A percentile compares a stretch with the other conserved stretches of the same genome.
These are phyloP conservation scores for Colletotrichum tropicale DNA, from an alignment of 2,329 filamentous ascomycete genomes.

Conservation along the genomic window DNA sequence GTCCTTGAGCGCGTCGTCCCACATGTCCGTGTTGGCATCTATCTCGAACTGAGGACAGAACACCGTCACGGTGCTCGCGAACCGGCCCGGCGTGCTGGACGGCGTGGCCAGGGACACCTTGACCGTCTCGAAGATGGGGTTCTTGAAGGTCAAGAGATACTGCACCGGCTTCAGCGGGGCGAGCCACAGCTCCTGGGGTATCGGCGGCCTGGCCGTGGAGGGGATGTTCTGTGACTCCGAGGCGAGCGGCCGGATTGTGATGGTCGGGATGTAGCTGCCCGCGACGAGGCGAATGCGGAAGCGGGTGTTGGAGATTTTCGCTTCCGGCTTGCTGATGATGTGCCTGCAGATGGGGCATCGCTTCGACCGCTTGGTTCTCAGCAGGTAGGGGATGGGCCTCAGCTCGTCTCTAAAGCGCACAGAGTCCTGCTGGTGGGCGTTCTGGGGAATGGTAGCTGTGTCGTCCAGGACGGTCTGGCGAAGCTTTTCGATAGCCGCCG, in stretches of 20 bases:
- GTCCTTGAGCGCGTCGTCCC: conserved; percentile 83
- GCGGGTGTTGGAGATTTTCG: conserved; percentile 84
- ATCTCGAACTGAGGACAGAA: conserved; percentile 94
- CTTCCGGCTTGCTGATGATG: conserved; percentile 93
- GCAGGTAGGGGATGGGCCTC: conserved; percentile 79
- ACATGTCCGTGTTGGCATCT: conserved; percentile 86
- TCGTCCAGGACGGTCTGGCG: conserved; percentile 65
- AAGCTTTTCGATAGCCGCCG: conserved; percentile 63
- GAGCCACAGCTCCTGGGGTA: conserved; percentile 45
- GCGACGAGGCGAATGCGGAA: conserved; percentile 94
- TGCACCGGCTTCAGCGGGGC: conserved; percentile 70
- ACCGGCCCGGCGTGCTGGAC: conserved; percentile 75
- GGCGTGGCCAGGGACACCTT: conserved; percentile 88
- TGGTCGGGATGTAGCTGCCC: conserved; percentile 83
- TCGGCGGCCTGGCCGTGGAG: conserved; percentile 26
- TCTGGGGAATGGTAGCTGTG: conserved; percentile 57
- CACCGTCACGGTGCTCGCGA: conserved; percentile 83
- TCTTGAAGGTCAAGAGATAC: conserved; percentile 88
- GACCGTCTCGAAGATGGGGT: conserved; percentile 91
- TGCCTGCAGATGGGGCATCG: conserved; percentile 92
- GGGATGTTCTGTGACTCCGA: conserved; percentile 30
- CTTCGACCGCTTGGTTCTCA: conserved; percentile 92
- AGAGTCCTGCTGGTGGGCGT: conserved; percentile 53
- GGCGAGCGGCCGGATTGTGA: conserved; percentile 71
- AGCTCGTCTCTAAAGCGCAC: conserved; percentile 74